Evolutionary conservation across 345 rosid genomes (phyloP).

Genomic region (Gossypium sturtianum): DNA sequence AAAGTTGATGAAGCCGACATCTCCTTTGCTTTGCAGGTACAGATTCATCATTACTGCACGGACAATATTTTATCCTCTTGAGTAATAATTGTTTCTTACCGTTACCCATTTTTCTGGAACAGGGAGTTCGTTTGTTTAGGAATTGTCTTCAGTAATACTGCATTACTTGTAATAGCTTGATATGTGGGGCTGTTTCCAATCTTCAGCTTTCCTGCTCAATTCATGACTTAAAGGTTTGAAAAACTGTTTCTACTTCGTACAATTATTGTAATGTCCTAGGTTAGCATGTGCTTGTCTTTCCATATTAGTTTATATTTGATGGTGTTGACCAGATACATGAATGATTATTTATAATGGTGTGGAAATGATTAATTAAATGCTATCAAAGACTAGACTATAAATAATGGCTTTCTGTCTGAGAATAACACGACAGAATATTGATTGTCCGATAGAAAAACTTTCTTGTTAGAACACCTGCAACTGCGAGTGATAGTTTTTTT

Average conservation of each 20-base stretch:
- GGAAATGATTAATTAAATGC: too few relatives aligned
- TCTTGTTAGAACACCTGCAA: too few relatives aligned
- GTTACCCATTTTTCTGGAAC: constrained; percentile 15
- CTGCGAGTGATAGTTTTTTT: background rate
- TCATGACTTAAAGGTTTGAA: background rate
- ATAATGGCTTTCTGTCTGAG: background rate
- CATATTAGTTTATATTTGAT: background rate
- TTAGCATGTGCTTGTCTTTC: background rate
- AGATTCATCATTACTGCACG: background rate
- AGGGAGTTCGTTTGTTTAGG: constrained; percentile 87
- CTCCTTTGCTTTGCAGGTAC: constrained; percentile 82
- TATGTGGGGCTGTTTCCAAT: background rate
- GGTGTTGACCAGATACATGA: background rate
- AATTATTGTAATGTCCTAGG: background rate
- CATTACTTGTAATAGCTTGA: background rate
- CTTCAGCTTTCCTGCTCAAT: background rate
- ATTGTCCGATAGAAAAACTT: too few relatives aligned
- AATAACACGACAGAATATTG: background rate
- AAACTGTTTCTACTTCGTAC: background rate
- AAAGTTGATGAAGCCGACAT: constrained; percentile 74
- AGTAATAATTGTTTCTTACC: background rate
- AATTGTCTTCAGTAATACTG: constrained; percentile 55
- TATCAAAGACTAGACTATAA: background rate
- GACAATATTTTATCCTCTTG: background rate
- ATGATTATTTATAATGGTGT: background rate